Evolutionary conservation across 2,329 filamentous ascomycete genomes (phyloP), one percentile per base, ranked within the genome.

Genomic region (Dactylella cylindrospora): DNA sequence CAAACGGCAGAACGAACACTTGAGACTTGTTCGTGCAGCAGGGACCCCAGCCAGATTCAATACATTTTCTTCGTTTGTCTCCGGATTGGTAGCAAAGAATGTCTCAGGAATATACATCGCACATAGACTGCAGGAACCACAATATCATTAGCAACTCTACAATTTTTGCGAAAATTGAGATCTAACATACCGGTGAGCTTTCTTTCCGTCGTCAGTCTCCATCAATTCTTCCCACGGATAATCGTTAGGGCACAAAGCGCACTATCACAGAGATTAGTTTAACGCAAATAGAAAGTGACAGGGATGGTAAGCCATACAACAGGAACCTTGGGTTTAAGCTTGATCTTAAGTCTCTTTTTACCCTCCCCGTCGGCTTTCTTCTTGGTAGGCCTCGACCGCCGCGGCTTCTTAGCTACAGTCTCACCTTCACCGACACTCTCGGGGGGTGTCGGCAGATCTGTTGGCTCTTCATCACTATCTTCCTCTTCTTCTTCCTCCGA

Each of bases 71-170:
- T 80, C 77, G 23, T 80, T 86, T 64, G 77, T 76, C 20, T 86
- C 82, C 20, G 57, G 36, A 8, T 85, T 79, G 1, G 77, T 79
- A 47, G 88, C 84, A 65, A 97, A 86, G 71, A 83, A 94, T 0
- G 91, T 96, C 74, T 97, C 93, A 0, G 91, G 89, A 0, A 93
- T 88, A 70, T 95, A 97, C 44, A 88, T 77, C 0, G 90, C 93
- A 73, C 93, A 98, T 29, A 91, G 80, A 15, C 68, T 69, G 53
- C 38, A 50, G 8, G n/a, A 17, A 3, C n/a, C 23, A 17, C 6
- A 40, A 22, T 13, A 10, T 60, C 19, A 39, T 26, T 25, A 25
- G 13, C 12, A 7, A 9, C 12, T 36, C 15, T 25, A 13, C 1
- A 33, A 22, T n/a, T 12, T 13, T 19, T 6, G 25, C 8, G 4